Evolutionary conservation across 1,284 basidiomycete species (phyloP).

Genomic region (Mrakiaceae sp.): DNA sequence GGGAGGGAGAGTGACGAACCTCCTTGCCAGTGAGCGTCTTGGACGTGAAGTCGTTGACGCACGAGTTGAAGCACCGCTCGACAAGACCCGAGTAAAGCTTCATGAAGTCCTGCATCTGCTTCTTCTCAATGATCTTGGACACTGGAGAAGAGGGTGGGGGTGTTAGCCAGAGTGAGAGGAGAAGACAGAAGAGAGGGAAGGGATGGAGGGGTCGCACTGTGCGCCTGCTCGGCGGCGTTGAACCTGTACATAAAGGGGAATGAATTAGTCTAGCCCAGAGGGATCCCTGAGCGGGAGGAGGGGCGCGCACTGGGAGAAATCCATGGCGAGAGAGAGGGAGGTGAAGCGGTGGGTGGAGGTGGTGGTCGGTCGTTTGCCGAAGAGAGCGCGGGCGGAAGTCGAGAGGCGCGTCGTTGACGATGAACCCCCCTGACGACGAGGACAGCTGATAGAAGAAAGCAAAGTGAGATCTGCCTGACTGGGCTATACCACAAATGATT

Average conservation of each 20-base stretch:
- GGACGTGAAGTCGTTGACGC: constrained; percentile 93
- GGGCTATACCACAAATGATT: no score
- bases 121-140: constrained; percentile 68
- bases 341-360: background rate
- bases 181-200: no score
- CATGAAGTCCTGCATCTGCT: constrained; percentile 99
- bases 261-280: background rate
- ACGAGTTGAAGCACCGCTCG: constrained; percentile 88
- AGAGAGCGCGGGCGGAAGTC: no score
- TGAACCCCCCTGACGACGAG: no score
- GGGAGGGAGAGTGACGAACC: constrained; percentile 40
- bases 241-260: constrained; percentile 31
- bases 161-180: background rate
- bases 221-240: constrained; percentile 74
- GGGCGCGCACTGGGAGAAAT: constrained; percentile 14
- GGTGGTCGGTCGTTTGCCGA: background rate
- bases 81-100: constrained; percentile 91
- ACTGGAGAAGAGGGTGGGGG: no score
- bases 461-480: no score
- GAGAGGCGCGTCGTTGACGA: no score
- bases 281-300: background rate
- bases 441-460: no score
- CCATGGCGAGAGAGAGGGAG: constrained; percentile 4
- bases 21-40: constrained; percentile 89
- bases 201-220: constrained; percentile 50